These are phyloP conservation scores for Tolypocladium ophioglossoides DNA, from an alignment of 2,329 filamentous ascomycete genomes.

Conservation along the genomic window DNA sequence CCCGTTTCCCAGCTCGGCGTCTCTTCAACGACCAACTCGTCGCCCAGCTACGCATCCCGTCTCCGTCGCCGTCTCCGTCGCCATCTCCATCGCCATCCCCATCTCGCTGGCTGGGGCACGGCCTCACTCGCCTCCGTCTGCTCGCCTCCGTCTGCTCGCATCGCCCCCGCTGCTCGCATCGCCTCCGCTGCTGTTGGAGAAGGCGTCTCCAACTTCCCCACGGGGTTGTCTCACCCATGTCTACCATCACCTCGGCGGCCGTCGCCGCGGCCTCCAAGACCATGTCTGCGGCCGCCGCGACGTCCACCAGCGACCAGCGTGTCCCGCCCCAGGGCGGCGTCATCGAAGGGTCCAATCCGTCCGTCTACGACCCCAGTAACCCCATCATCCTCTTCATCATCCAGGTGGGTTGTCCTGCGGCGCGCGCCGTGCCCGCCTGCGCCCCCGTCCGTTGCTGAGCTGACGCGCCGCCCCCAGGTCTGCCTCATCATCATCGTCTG, in stretches of 20 bases:
- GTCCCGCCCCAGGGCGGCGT: constrained; percentile 44
- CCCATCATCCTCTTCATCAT: constrained; percentile 70
- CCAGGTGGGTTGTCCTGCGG: constrained; percentile 33
- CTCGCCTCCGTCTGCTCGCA: not conserved
- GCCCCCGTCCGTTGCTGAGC: not conserved
- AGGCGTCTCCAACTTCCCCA: not conserved
- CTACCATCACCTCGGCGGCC: not conserved
- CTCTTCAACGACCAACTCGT: no score
- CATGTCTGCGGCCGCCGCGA: not conserved
- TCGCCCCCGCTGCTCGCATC: no score
- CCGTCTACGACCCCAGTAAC: constrained; percentile 57
- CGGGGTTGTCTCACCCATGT: not conserved
- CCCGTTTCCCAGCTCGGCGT: no score
- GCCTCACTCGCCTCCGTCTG: not conserved
- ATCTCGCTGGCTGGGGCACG: not conserved
- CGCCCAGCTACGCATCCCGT: no score
- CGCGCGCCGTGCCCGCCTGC: not conserved
- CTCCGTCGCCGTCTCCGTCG: not conserved
- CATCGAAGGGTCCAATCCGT: constrained; percentile 59
- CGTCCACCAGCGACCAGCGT: not conserved
- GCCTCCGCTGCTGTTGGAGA: not conserved
- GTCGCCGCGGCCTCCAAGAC: not conserved
- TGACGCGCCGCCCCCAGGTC: constrained; percentile 13
- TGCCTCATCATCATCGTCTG: constrained; percentile 38
- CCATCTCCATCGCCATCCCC: not conserved